These are phyloP conservation scores for Avicennia marina DNA, from an alignment of 257 asterid species.

Conservation along the genomic window DNA sequence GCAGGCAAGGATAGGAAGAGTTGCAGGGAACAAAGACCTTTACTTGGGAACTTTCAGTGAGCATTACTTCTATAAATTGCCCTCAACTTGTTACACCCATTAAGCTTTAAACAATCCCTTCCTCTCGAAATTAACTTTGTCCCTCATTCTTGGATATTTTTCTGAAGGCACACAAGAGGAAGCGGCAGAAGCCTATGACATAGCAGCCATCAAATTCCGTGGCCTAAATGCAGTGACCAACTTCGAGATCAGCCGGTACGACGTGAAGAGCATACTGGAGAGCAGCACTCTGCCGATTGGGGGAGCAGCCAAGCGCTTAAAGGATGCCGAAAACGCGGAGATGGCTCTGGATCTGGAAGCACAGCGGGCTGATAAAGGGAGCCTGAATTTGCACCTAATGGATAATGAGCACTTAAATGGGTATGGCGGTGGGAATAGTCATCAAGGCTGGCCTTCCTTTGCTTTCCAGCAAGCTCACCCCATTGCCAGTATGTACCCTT, in stretches of 20 bases:
- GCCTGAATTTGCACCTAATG: slow-evolving; percentile 28
- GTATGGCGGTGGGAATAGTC: slow-evolving; percentile 14
- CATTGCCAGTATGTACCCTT: slow-evolving; percentile 34
- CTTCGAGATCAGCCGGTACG: slow-evolving; percentile 75
- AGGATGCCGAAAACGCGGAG: slow-evolving; percentile 60
- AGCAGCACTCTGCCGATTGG: slow-evolving; percentile 69
- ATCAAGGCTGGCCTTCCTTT: slow-evolving; percentile 45
- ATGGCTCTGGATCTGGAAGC: slow-evolving; percentile 26
- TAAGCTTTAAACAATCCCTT: too few relatives aligned
- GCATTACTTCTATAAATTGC: neutral
- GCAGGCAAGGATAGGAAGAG: slow-evolving; percentile 97
- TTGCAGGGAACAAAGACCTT: slow-evolving; percentile 91
- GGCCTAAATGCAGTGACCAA: slow-evolving; percentile 80
- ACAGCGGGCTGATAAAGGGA: slow-evolving; percentile 31
- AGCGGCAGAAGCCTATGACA: slow-evolving; percentile 95
- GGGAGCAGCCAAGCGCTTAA: slow-evolving; percentile 74
- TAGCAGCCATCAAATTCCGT: slow-evolving; percentile 84
- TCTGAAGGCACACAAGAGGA: slow-evolving; percentile 77
- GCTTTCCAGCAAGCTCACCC: slow-evolving; percentile 61
- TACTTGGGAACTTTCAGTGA: slow-evolving; percentile 90
- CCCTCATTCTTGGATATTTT: too few relatives aligned
- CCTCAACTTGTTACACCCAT: neutral
- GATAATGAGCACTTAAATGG: slow-evolving; percentile 23
- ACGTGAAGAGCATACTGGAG: slow-evolving; percentile 75
- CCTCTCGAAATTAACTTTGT: too few relatives aligned